Base-by-base conservation (phyloP, 2,329 filamentous ascomycete species). In the Gnomoniopsis smithogilvyi region DNA sequence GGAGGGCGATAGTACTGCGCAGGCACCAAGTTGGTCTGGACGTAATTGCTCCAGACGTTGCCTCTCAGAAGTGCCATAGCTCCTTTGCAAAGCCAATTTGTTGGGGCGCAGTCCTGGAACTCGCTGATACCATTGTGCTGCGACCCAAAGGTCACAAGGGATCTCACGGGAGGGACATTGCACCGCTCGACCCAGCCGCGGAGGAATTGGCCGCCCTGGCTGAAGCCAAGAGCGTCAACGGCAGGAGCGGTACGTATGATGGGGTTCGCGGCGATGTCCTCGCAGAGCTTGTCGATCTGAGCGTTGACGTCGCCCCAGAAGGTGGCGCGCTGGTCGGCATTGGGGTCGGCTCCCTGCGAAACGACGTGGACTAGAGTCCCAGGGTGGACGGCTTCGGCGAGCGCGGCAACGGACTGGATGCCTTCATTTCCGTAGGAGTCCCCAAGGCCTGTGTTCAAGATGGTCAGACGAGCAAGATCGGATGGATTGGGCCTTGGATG, bases 121-220 rank as follows among this genome's bases (percentile, higher is more conserved):
- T 91, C 83, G 33, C 84, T 79, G 72, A 99, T 98, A 56, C 95
- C 95, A 72, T 94, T 95, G 76, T 97, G 93, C 77, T 96, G 93
- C 69, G 87, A 89, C 63, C 93, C 93, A 67, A 95, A 96, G 1
- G 93, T 97, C 63, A 96, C 83, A 41, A 97, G 83, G 70, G 85
- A 93, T 64, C 86, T 83, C 14, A 96, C 84, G 3, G 85, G 87
- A 0, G 92, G 88, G 36, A 67, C 69, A 72, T 92, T 95, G 80
- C 95, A 99, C 47, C 91, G 84, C 80, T 99, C 87, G 64, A 96
- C 80, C 72, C 96, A 93, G 24, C 83, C 95, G 60, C 95, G 87
- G n/a, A 99, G 83, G 77, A 99, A 97, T 72, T 96, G 91, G 1
- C 95, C 95, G 63, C 95, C 95, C 74, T 99, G 95, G 15, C 90